Evolutionary conservation across 371 early-diverging fungal genomes (phyloP).

Genomic region (Mortierella sp.): DNA sequence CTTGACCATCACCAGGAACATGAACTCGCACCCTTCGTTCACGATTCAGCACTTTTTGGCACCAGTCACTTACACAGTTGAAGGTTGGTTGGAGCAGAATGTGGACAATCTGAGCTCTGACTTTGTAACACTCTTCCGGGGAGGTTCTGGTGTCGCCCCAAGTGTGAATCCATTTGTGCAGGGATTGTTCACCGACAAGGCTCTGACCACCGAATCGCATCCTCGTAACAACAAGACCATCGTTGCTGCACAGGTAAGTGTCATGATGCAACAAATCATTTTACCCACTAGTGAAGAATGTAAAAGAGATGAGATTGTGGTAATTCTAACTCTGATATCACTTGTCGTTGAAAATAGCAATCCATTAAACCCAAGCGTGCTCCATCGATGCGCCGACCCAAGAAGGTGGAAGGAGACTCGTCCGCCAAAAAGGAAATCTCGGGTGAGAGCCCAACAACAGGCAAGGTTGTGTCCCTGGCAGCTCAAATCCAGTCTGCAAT

Average conservation of each 20-base stretch:
- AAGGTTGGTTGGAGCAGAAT: conserved; percentile 78
- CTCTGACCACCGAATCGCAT: conserved; percentile 85
- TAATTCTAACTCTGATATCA: no score
- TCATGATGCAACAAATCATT: no score
- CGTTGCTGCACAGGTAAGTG: conserved; percentile 71
- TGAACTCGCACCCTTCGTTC: conserved; percentile 63
- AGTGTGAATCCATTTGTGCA: conserved; percentile 84
- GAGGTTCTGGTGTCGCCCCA: conserved; percentile 57
- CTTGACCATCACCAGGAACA: conserved; percentile 39
- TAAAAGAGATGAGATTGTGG: no score
- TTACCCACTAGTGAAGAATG: no score
- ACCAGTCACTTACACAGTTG: conserved; percentile 75
- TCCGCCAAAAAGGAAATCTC: conserved; percentile 32
- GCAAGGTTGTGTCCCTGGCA: conserved; percentile 64
- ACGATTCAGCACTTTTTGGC: conserved; percentile 82
- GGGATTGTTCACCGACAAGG: conserved; percentile 81
- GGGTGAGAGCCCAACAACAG: conserved; percentile 26
- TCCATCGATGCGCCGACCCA: conserved; percentile 72
- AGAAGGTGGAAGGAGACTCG: conserved; percentile 40
- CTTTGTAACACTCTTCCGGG: conserved; percentile 86
- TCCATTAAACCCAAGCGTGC: conserved; percentile 75
- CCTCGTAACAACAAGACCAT: conserved; percentile 80
- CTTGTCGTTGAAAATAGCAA: conserved; percentile 61
- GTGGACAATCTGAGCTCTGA: conserved; percentile 81
- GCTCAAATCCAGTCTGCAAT: conserved; percentile 81